Conservation (phyloP, 2,329 filamentous ascomycete genomes). For the Aspergillus sp. region DNA sequence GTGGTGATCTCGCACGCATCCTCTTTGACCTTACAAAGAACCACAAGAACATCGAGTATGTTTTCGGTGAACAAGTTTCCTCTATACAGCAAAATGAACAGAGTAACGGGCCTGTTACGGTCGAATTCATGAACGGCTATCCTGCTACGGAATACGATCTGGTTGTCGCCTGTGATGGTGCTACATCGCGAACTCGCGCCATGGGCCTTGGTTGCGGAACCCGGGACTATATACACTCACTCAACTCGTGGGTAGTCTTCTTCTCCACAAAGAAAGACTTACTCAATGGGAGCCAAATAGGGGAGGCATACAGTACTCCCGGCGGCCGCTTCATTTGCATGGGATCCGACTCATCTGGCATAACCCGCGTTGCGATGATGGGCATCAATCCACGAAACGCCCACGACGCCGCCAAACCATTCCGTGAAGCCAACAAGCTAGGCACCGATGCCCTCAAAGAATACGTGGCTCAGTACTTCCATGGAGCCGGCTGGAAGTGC, state of each 20-base stretch:
- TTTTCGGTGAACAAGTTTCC: slow-evolving; percentile 1
- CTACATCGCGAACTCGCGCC: not conserved
- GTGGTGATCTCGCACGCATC: not conserved
- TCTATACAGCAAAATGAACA: not conserved
- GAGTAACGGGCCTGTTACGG: not conserved
- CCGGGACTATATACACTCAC: not conserved
- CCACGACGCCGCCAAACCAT: too few species aligned
- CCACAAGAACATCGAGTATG: not conserved
- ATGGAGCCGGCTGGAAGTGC: not conserved
- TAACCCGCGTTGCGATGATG: too few species aligned
- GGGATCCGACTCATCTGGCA: too few species aligned
- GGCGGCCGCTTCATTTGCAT: not conserved
- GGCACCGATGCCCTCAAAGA: not conserved
- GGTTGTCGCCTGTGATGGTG: not conserved
- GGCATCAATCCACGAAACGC: too few species aligned
- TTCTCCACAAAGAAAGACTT: too few species aligned
- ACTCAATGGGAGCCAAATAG: too few species aligned
- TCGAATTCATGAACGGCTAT: not conserved
- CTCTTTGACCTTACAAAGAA: not conserved
- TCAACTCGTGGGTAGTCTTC: too few species aligned
- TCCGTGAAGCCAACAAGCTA: not conserved
- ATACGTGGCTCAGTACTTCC: not conserved
- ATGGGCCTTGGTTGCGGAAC: not conserved
- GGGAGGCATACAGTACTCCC: not conserved
- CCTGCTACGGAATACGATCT: not conserved